Evolutionary conservation across 257 asterid species (phyloP).

Genomic region (Fraxinus quadrangulata): DNA sequence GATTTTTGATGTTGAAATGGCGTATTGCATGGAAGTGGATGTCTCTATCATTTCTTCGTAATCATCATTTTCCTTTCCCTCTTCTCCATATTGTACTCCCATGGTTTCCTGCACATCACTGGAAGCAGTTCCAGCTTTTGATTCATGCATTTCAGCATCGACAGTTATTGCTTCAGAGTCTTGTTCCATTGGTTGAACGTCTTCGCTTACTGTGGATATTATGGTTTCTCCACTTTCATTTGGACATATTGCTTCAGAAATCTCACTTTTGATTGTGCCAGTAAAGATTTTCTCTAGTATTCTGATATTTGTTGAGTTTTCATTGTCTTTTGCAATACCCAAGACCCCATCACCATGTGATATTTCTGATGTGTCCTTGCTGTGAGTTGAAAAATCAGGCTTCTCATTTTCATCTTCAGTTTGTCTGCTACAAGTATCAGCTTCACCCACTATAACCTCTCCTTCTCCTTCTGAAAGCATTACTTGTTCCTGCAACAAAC

Average conservation of each 20-base stretch:
- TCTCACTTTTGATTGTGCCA: constrained; percentile 5
- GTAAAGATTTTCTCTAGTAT: background rate
- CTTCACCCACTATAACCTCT: constrained; percentile 31
- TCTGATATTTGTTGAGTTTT: constrained; percentile 2
- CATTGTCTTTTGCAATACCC: constrained; percentile 20
- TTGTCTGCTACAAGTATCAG: constrained; percentile 15
- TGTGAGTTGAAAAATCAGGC: constrained; percentile 24
- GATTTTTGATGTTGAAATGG: constrained; percentile 3
- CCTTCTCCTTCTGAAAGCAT: constrained; percentile 23
- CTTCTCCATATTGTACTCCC: constrained; percentile 23
- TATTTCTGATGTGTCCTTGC: constrained; percentile 26
- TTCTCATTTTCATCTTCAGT: constrained; percentile 31
- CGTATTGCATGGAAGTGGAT: constrained; percentile 12
- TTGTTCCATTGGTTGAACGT: constrained; percentile 24
- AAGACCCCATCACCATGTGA: constrained; percentile 16
- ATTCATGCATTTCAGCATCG: constrained; percentile 27
- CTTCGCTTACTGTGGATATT: constrained; percentile 1
- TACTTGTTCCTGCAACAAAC: constrained; percentile 38
- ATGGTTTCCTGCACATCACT: constrained; percentile 19
- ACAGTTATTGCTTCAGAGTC: constrained; percentile 23
- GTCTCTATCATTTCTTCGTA: constrained; percentile 18
- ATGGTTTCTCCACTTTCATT: constrained; percentile 17
- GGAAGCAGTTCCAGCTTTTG: constrained; percentile 16
- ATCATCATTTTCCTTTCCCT: constrained; percentile 20
- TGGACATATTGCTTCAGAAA: constrained; percentile 26